A percentile compares a stretch with the other conserved stretches of the same genome.
phyloP scores from a whole-genome alignment of 345 rosid genomes.

The Sisymbrium irio region DNA sequence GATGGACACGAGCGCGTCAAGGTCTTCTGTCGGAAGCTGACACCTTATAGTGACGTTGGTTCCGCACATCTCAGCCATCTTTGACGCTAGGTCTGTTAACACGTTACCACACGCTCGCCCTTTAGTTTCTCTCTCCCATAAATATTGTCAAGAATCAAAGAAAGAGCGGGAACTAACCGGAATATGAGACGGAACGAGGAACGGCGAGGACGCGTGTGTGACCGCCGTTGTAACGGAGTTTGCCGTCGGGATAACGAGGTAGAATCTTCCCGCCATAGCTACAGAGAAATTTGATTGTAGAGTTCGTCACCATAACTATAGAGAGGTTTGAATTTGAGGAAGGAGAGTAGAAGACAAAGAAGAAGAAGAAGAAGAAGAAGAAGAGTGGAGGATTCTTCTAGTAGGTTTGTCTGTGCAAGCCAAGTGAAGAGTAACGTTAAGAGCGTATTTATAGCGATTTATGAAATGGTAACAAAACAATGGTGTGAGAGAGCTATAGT shows the following conservation, averaged over 20 bases:
- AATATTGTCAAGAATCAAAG: not conserved
- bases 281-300: slow-evolving; percentile 76
- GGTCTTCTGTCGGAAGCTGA: slow-evolving; percentile 85
- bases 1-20: slow-evolving; percentile 81
- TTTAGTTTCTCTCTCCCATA: slow-evolving; percentile 9
- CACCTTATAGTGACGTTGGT: slow-evolving; percentile 60
- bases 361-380: not conserved
- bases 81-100: slow-evolving; percentile 68
- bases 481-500: not conserved
- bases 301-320: slow-evolving; percentile 23
- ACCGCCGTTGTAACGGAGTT: slow-evolving; percentile 94
- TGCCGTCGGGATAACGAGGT: slow-evolving; percentile 89
- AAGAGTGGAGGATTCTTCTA: slow-evolving; percentile 3
- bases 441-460: slow-evolving; percentile 34
- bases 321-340: not conserved
- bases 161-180: slow-evolving; percentile 48
- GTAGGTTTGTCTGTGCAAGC: slow-evolving; percentile 35
- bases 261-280: slow-evolving; percentile 88
- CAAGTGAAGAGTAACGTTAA: slow-evolving; percentile 19
- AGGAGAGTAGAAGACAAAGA: not conserved
- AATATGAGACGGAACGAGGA: slow-evolving; percentile 58
- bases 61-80: slow-evolving; percentile 81
- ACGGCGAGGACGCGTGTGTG: slow-evolving; percentile 93
- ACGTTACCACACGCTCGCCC: slow-evolving; percentile 29
- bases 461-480: not conserved